These are phyloP conservation scores for Boletus bicolor DNA, from an alignment of 768 basidiomycete species.

Conservation along the genomic window DNA sequence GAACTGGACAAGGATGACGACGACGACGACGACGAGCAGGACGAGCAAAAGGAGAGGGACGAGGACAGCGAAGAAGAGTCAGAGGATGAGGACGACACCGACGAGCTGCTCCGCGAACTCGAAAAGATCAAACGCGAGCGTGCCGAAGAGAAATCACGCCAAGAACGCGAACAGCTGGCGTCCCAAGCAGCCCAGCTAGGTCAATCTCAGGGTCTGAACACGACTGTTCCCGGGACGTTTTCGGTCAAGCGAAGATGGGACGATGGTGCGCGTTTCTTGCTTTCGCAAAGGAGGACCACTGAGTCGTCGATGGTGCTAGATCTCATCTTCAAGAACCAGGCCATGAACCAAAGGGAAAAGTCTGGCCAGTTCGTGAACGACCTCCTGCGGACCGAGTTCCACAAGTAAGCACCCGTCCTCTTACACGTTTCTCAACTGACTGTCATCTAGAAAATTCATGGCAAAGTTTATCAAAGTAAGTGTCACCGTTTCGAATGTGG, in stretches of 20 bases:
- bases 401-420: conserved; percentile 59
- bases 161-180: conserved; percentile 73
- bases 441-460: conserved; percentile 75
- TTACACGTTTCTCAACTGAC: conserved; percentile 13
- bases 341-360: conserved; percentile 63
- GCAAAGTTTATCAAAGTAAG: conserved; percentile 82
- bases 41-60: conserved; percentile 33
- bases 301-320: conserved; percentile 44
- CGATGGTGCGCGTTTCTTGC: conserved; percentile 59
- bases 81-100: conserved; percentile 67
- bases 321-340: conserved; percentile 98
- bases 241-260: conserved; percentile 94
- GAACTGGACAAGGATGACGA: conserved; percentile 88
- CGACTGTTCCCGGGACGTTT: conserved; percentile 77
- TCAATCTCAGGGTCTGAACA: conserved; percentile 64
- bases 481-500: not conserved
- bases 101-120: conserved; percentile 91
- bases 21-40: conserved; percentile 49
- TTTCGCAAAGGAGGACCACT: not conserved
- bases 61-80: conserved; percentile 52
- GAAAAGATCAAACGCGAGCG: conserved; percentile 97
- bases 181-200: conserved; percentile 66
- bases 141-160: conserved; percentile 85
- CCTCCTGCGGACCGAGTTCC: conserved; percentile 88
- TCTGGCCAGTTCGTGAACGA: conserved; percentile 91